phyloP scores from a whole-genome alignment of 495 filamentous ascomycete species.

The Articulospora tetracladia region DNA sequence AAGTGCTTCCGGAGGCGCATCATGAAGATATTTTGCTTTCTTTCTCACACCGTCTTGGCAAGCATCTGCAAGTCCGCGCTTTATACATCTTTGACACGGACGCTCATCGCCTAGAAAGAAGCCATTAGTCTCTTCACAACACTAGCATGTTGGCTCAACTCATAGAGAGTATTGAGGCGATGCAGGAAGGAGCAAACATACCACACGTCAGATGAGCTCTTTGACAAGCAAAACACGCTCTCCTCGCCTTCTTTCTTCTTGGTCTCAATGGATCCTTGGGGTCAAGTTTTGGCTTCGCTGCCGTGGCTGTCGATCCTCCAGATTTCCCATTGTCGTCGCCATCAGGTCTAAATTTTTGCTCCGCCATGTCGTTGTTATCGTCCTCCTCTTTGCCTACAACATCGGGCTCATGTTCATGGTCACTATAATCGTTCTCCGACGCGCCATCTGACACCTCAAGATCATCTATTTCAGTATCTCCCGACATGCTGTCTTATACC shows the following conservation, averaged over 20 bases:
- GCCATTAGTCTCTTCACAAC: not conserved
- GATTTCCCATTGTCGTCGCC: slow-evolving; percentile 34
- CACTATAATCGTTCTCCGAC: slow-evolving; percentile 50
- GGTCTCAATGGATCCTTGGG: slow-evolving; percentile 85
- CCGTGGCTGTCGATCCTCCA: slow-evolving; percentile 29
- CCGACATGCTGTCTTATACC: slow-evolving; percentile 27
- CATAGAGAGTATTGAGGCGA: not conserved
- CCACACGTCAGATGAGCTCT: slow-evolving; percentile 96
- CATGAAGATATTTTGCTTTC: slow-evolving; percentile 98
- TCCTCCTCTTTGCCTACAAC: slow-evolving; percentile 43
- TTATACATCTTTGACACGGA: slow-evolving; percentile 91
- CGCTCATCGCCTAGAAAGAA: slow-evolving; percentile 60
- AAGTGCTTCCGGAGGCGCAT: slow-evolving; percentile 75
- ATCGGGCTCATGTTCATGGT: slow-evolving; percentile 43
- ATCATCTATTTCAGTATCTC: slow-evolving; percentile 28
- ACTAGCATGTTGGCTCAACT: not conserved
- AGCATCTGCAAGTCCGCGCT: slow-evolving; percentile 80
- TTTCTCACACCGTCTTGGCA: slow-evolving; percentile 97
- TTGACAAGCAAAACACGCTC: slow-evolving; percentile 96
- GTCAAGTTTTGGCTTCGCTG: slow-evolving; percentile 57
- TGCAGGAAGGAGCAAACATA: slow-evolving; percentile 49
- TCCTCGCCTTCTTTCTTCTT: slow-evolving; percentile 89
- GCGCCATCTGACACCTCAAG: slow-evolving; percentile 41
- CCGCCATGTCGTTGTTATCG: slow-evolving; percentile 53
- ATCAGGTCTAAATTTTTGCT: slow-evolving; percentile 41